Evolutionary conservation across 2,329 filamentous ascomycete species (phyloP).

Genomic region (Colletotrichum destructivum): DNA sequence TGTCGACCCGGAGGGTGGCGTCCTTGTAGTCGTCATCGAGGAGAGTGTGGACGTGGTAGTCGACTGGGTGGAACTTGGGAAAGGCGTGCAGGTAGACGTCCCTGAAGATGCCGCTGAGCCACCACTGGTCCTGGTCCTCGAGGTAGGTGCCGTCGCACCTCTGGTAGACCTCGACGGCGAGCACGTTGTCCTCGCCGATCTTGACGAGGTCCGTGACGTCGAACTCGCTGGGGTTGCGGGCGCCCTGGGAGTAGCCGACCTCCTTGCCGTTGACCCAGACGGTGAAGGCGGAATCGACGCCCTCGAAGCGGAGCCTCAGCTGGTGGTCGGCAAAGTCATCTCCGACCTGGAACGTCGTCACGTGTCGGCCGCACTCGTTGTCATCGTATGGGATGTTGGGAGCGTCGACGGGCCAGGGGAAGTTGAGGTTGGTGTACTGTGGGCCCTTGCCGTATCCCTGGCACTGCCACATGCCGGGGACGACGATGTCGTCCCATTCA

Average conservation of each 20-base stretch:
- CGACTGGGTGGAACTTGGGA: conserved; percentile 66
- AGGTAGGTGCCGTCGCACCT: conserved; percentile 81
- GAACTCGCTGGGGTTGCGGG: conserved; percentile 81
- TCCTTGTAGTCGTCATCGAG: conserved; percentile 69
- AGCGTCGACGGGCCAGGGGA: conserved; percentile 77
- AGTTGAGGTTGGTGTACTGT: conserved; percentile 80
- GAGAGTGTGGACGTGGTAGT: conserved; percentile 69
- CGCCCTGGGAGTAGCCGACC: conserved; percentile 81
- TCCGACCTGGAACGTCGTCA: conserved; percentile 69
- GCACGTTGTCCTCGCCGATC: conserved; percentile 62
- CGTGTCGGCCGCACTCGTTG: conserved; percentile 76
- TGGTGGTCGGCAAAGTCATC: conserved; percentile 64
- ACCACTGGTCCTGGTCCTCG: conserved; percentile 81
- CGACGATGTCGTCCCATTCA: conserved; percentile 67
- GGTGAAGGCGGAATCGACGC: conserved; percentile 81
- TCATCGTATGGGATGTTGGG: conserved; percentile 76
- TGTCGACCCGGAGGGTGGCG: conserved; percentile 65
- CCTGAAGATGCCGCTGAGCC: conserved; percentile 77
- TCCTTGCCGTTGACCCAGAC: conserved; percentile 78
- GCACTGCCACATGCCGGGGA: conserved; percentile 81
- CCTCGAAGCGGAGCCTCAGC: conserved; percentile 80
- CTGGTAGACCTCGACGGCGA: conserved; percentile 80
- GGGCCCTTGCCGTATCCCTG: conserved; percentile 75
- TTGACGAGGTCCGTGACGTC: conserved; percentile 72
- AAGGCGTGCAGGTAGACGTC: conserved; percentile 78